Evolutionary conservation across 768 basidiomycete species (phyloP).

Genomic region (Phylloporus sp.): DNA sequence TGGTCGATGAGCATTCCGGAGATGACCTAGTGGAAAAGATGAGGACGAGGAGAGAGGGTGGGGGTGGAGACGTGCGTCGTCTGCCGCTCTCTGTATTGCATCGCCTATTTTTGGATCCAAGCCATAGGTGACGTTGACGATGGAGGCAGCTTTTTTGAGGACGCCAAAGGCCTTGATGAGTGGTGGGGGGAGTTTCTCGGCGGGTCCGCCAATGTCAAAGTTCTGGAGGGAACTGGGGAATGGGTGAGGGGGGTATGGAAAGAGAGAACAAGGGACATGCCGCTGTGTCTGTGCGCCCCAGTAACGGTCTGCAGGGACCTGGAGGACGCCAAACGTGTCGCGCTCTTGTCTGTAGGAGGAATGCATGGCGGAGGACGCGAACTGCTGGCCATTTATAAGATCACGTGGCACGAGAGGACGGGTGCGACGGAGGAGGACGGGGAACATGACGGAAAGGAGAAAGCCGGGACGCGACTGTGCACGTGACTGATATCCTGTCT

Average conservation of each 20-base stretch:
- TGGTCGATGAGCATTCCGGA: constrained; percentile 91
- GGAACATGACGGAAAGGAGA: constrained; percentile 9
- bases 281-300: constrained; percentile 99
- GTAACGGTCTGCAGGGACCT: constrained; percentile 83
- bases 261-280: constrained; percentile 32
- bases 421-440: constrained; percentile 12
- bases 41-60: neutral
- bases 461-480: too few relatives aligned
- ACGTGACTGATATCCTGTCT: too few relatives aligned
- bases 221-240: constrained; percentile 78
- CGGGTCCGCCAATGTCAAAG: constrained; percentile 95
- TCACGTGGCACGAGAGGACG: constrained; percentile 19
- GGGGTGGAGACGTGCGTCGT: constrained; percentile 59
- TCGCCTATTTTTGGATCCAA: constrained; percentile 82
- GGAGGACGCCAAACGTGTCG: constrained; percentile 94
- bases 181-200: constrained; percentile 91
- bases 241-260: constrained; percentile 8
- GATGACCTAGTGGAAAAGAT: constrained; percentile 63
- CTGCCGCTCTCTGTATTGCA: constrained; percentile 89
- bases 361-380: constrained; percentile 28
- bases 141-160: constrained; percentile 92
- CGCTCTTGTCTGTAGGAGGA: constrained; percentile 65
- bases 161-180: constrained; percentile 97
- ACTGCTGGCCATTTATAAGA: constrained; percentile 1
- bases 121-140: constrained; percentile 87